Evolutionary conservation across 2,329 filamentous ascomycete genomes (phyloP).

Genomic region (Phialophora expanda): DNA sequence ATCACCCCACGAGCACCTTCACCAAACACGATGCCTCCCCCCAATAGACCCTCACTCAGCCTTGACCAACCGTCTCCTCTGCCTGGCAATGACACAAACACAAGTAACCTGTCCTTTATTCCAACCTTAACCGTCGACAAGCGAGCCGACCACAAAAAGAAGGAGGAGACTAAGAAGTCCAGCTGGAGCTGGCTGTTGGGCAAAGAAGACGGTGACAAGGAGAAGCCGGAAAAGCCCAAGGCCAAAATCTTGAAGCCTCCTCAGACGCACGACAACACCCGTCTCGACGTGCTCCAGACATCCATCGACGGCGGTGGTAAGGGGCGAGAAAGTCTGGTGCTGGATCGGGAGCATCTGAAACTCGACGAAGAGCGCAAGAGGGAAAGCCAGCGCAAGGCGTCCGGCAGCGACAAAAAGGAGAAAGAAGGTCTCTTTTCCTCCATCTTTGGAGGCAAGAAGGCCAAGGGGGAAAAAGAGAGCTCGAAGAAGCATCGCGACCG

Average conservation of each 20-base stretch:
- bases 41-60: slow-evolving; percentile 53
- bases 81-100: slow-evolving; percentile 71
- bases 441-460: slow-evolving; percentile 88
- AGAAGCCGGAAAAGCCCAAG: slow-evolving; percentile 69
- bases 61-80: slow-evolving; percentile 73
- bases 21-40: slow-evolving; percentile 44
- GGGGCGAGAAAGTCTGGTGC: slow-evolving; percentile 79
- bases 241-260: slow-evolving; percentile 59
- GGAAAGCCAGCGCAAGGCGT: slow-evolving; percentile 75
- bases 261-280: slow-evolving; percentile 73
- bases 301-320: slow-evolving; percentile 73
- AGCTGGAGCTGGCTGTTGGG: slow-evolving; percentile 78
- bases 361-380: slow-evolving; percentile 74
- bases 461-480: slow-evolving; percentile 74
- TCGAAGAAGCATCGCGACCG: slow-evolving; percentile 76
- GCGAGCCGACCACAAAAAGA: slow-evolving; percentile 76
- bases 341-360: slow-evolving; percentile 79
- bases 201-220: slow-evolving; percentile 70
- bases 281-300: slow-evolving; percentile 83
- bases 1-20: slow-evolving; percentile 28
- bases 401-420: slow-evolving; percentile 78
- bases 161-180: slow-evolving; percentile 74
- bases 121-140: slow-evolving; percentile 77
- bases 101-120: slow-evolving; percentile 79
- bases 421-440: slow-evolving; percentile 94